Evolutionary conservation across 139 green algal genomes (phyloP).

Genomic region (Mesotaenium endlicherianum): DNA sequence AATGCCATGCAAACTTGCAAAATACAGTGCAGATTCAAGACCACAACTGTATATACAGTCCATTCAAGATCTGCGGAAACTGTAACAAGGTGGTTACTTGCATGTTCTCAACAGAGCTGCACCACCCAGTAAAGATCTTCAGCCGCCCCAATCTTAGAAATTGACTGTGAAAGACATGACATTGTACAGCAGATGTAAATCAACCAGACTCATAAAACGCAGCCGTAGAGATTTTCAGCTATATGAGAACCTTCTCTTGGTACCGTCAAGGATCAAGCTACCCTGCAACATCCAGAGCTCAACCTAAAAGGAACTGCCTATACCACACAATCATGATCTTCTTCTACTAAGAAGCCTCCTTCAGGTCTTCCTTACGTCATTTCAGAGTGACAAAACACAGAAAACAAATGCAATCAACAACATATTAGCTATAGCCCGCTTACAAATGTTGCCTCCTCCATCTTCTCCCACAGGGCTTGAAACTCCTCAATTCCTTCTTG

Average conservation of each 20-base stretch:
- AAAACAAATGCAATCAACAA: background rate
- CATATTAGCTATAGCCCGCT: background rate
- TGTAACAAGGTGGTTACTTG: background rate
- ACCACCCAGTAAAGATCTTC: too few species aligned
- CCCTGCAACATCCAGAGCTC: background rate
- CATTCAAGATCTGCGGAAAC: background rate
- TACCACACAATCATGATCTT: background rate
- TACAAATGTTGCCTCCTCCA: conserved; percentile 41
- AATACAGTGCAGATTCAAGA: background rate
- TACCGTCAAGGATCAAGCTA: background rate
- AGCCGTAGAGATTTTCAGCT: too few species aligned
- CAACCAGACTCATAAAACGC: too few species aligned
- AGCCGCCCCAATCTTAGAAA: too few species aligned
- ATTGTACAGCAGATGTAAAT: too few species aligned
- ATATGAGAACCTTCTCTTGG: too few species aligned
- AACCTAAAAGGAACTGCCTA: background rate
- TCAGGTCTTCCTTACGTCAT: background rate
- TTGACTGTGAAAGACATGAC: too few species aligned
- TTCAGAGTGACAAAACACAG: background rate
- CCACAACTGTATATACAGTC: background rate
- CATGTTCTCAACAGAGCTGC: too few species aligned
- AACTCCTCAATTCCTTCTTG: conserved; percentile 91
- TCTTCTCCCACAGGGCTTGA: conserved; percentile 90
- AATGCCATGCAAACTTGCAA: background rate
- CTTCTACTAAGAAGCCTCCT: background rate